Evolutionary conservation across 805 yeast species (phyloP).

Genomic region (Teunomyces pallodes): DNA sequence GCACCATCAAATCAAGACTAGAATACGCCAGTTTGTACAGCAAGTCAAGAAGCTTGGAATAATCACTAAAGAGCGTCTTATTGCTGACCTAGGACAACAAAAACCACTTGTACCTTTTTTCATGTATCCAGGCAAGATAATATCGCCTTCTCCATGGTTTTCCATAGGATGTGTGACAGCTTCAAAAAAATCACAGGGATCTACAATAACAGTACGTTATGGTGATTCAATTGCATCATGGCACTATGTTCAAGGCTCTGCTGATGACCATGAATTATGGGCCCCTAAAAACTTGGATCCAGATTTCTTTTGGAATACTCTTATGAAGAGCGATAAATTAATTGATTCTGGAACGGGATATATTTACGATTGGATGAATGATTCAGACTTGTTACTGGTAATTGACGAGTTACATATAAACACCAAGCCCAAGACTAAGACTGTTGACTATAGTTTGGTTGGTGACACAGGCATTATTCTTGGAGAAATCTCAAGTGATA

Average conservation of each 20-base stretch:
- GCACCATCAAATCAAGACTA: conserved; percentile 44
- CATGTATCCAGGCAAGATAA: conserved; percentile 50
- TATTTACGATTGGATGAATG: conserved; percentile 20
- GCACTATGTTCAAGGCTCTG: conserved; percentile 85
- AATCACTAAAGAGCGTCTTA: conserved; percentile 31
- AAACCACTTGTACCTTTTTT: conserved; percentile 66
- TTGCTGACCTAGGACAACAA: conserved; percentile 19
- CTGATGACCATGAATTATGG: conserved; percentile 93
- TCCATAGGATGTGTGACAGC: conserved; percentile 59
- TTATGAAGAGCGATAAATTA: conserved; percentile 13
- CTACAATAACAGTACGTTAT: conserved; percentile 3
- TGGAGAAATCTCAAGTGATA: conserved; percentile 22
- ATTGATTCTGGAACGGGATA: conserved; percentile 21
- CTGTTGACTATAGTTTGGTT: neutral
- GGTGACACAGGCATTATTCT: conserved; percentile 24
- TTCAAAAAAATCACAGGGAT: conserved; percentile 37
- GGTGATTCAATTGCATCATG: conserved; percentile 13
- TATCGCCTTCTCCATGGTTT: conserved; percentile 9
- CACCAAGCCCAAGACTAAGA: neutral
- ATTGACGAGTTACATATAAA: conserved; percentile 12
- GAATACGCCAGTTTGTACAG: conserved; percentile 48
- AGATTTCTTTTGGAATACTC: conserved; percentile 50
- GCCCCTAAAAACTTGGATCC: conserved; percentile 49
- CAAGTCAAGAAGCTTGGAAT: conserved; percentile 42
- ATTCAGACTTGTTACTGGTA: conserved; percentile 17